These are phyloP conservation scores for Clarireedia sp. DNA, from an alignment of 2,329 filamentous ascomycete species.

Conservation along the genomic window DNA sequence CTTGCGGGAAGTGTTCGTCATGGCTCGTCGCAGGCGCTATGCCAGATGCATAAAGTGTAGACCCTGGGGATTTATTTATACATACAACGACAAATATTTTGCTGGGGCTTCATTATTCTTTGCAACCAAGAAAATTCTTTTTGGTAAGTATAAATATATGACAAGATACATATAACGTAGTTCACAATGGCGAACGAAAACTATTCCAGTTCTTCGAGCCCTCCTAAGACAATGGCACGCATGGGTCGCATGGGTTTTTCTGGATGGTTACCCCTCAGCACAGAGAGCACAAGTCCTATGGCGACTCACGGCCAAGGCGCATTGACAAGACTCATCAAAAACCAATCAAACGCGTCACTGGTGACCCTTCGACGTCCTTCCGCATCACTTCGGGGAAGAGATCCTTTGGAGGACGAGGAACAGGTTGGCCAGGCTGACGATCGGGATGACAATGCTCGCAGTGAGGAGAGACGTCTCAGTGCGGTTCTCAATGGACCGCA, in stretches of 20 bases:
- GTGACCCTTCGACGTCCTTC: slow-evolving; percentile 16
- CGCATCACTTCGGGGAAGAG: slow-evolving; percentile 14
- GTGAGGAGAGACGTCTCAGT: slow-evolving; percentile 50
- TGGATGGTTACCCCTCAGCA: slow-evolving; percentile 23
- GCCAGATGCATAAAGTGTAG: no score
- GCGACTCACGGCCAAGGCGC: slow-evolving; percentile 26
- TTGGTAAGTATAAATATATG: background rate
- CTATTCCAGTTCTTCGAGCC: background rate
- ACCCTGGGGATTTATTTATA: background rate
- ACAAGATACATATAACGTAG: background rate
- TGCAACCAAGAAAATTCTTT: background rate
- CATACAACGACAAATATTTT: background rate
- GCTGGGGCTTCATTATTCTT: background rate
- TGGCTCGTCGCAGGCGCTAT: no score
- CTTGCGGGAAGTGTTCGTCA: no score
- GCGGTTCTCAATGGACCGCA: slow-evolving; percentile 58
- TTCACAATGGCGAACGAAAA: slow-evolving; percentile 3
- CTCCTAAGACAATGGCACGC: background rate
- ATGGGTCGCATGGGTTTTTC: slow-evolving; percentile 9
- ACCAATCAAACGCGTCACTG: slow-evolving; percentile 24
- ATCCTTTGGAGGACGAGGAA: slow-evolving; percentile 23
- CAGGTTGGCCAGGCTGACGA: slow-evolving; percentile 14
- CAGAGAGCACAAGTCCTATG: slow-evolving; percentile 26
- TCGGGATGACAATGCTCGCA: slow-evolving; percentile 19
- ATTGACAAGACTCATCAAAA: slow-evolving; percentile 25